phyloP scores from a whole-genome alignment of 306 rosid species.

The Corylus avellana region DNA sequence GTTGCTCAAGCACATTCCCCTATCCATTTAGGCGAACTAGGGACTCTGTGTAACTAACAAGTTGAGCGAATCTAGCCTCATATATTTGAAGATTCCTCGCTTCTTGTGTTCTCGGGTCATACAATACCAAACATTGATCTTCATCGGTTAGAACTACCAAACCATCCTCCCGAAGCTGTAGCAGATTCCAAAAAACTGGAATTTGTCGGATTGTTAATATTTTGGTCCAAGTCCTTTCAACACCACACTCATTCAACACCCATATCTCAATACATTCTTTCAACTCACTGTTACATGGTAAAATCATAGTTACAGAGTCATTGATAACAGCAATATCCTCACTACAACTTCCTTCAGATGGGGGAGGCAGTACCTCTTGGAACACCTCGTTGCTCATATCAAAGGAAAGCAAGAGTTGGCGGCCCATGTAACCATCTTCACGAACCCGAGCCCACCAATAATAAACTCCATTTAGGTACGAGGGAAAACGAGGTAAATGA shows the following conservation, averaged over 20 bases:
- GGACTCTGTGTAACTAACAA: too few relatives aligned
- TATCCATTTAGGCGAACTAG: too few relatives aligned
- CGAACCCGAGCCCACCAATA: background rate
- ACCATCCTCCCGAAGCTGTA: too few relatives aligned
- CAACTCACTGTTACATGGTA: background rate
- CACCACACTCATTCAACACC: background rate
- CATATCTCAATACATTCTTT: too few relatives aligned
- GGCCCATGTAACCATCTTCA: background rate
- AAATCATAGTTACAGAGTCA: background rate
- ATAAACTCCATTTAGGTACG: background rate
- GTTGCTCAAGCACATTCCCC: background rate
- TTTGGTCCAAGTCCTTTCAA: background rate
- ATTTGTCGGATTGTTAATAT: background rate
- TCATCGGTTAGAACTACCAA: background rate
- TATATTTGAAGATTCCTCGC: too few relatives aligned
- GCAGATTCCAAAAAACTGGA: too few relatives aligned
- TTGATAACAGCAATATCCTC: background rate
- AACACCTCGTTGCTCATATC: background rate
- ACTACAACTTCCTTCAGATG: too few relatives aligned
- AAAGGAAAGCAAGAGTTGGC: background rate
- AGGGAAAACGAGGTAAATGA: background rate
- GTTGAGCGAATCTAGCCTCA: too few relatives aligned
- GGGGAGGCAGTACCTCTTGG: background rate
- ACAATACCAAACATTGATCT: too few relatives aligned
- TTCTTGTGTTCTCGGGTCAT: too few relatives aligned